Evolutionary conservation across 257 asterid species (phyloP), one percentile per base, ranked within the genome.

Genomic region (Coffea canephora): DNA sequence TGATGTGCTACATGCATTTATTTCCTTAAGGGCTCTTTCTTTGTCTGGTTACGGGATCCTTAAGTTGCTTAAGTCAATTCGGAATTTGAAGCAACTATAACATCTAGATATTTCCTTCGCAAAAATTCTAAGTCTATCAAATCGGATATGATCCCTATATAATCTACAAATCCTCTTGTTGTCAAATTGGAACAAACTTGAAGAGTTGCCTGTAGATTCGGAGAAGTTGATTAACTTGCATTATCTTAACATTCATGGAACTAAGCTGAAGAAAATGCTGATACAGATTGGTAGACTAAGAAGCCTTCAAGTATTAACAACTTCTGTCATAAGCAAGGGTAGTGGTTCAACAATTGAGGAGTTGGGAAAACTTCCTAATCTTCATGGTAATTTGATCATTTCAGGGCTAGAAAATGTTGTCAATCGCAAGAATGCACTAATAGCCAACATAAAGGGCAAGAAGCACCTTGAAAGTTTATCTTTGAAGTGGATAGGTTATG

Each of bases 161-260:
- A 80, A 80, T 4, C 65, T 80, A 18, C 74, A 80, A 69, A 62
- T 69, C 10, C 16, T 80, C 14, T 0, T 72, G 45, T 18, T 73
- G 36, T 65, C 78, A 6, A 0, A 3, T 36, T 80, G 83, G 46
- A 0, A 0, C 0, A 2, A 0, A 11, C 79, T 80, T 27, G 3
- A 57, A 31, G 62, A 71, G 78, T 21, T 71, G 57, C 82, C 77
- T 0, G 14, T 3, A 27, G 50, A 79, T 1, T 34, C 71, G 50
- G 46, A 52, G 45, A 71, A 70, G 11, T 18, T 79, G 16, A 49
- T 79, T 1, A 79, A 54, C 54, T 85, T 88, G 89, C 67, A n/a
- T 81, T 50, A 71, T 41, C 59, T 71, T 0, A 59, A 71, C 48
- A n/a, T 46, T 16, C n/a, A 39, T 46, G 41, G 59, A 8, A 19